Evolutionary conservation across 169 alveolate species (phyloP), one percentile per base, ranked within the genome.

Genomic region (Prorocentrum cordatum): DNA sequence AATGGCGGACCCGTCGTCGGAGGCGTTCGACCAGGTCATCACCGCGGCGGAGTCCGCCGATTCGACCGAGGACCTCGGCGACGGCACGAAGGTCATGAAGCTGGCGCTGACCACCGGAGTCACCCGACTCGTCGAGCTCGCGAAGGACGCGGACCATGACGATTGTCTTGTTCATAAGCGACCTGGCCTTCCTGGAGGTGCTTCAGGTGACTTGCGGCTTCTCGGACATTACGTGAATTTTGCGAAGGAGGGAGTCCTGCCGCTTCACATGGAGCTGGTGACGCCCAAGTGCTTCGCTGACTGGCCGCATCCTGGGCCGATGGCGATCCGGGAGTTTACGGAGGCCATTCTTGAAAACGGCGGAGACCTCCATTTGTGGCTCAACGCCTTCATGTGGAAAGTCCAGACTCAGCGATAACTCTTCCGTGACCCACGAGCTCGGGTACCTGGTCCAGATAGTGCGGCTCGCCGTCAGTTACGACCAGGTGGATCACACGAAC

Each of bases 261-360:
- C n/a, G n/a, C n/a, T n/a, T n/a, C n/a, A n/a, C n/a, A n/a, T n/a
- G n/a, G n/a, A n/a, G n/a, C n/a, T n/a, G n/a, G n/a, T n/a, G n/a
- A n/a, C n/a, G 22, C n/a, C 33, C 31, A 33, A 39, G 9, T n/a
- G n/a, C n/a, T 1, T 71, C 47, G 10, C 2, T 22, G 83, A 71
- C n/a, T 71, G 47, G 67, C 83, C 83, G 5, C 83, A 71, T 29
- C 64, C 67, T 26, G 83, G 83, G 0, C 83, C 83, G 3, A 71
- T 31, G 32, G 83, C 83, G 27, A 33, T 54, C 22, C 26, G 31
- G 27, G 83, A 71, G 31, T 71, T 45, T 22, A 5, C 45, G 45
- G 83, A 71, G 47, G 27, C 67, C 10, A 47, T 42, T 45, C 45
- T 29, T 0, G 67, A 71, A 67, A 71, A 33, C 42, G 85, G 71